phyloP scores from a whole-genome alignment of 768 basidiomycete genomes.

The Amanita rubescens region DNA sequence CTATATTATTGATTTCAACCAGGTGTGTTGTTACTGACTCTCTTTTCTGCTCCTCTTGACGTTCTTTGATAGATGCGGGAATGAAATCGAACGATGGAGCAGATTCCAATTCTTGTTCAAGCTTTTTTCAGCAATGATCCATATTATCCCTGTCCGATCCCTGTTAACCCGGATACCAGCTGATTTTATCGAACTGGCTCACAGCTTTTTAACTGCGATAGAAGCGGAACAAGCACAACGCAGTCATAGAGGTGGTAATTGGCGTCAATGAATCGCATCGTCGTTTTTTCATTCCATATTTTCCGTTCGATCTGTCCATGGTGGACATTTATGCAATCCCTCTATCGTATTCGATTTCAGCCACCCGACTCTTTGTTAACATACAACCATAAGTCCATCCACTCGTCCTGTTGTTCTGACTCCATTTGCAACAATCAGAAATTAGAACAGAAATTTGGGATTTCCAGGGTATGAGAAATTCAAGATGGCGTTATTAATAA shows the following conservation, averaged over 20 bases:
- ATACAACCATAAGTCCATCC: too few relatives aligned
- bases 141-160: constrained; percentile 23
- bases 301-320: not conserved
- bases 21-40: constrained; percentile 13
- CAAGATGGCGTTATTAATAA: too few relatives aligned
- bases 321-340: not conserved
- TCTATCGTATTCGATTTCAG: not conserved
- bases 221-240: constrained; percentile 13
- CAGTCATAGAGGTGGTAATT: not conserved
- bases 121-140: constrained; percentile 24
- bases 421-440: too few relatives aligned
- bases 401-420: too few relatives aligned
- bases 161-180: constrained; percentile 14
- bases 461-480: too few relatives aligned
- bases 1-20: constrained; percentile 25
- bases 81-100: constrained; percentile 11
- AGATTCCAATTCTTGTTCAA: constrained; percentile 16
- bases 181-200: constrained; percentile 7
- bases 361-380: too few relatives aligned
- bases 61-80: constrained; percentile 15
- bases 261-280: not conserved
- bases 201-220: constrained; percentile 14
- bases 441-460: too few relatives aligned
- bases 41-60: not conserved
- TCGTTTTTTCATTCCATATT: not conserved